phyloP scores from a whole-genome alignment of 345 rosid genomes.

The Heritiera fomes region DNA sequence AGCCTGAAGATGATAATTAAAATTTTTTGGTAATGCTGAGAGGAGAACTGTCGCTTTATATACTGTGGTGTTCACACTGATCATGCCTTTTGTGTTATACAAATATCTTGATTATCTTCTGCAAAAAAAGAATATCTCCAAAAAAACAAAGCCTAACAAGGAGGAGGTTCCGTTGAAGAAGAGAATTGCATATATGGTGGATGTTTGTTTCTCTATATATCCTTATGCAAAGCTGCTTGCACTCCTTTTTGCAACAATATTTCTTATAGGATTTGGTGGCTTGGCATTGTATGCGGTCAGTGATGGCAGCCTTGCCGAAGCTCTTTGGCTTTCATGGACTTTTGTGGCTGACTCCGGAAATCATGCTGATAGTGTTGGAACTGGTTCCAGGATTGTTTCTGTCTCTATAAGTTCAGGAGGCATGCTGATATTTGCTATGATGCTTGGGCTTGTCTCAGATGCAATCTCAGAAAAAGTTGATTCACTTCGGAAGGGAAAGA shows the following conservation, averaged over 20 bases:
- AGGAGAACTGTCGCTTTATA: slow-evolving; percentile 64
- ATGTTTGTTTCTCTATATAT: slow-evolving; percentile 83
- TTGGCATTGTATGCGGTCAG: slow-evolving; percentile 82
- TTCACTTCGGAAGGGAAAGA: slow-evolving; percentile 86
- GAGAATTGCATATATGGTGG: slow-evolving; percentile 87
- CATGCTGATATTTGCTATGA: slow-evolving; percentile 90
- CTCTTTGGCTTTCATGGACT: slow-evolving; percentile 93
- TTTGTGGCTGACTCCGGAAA: slow-evolving; percentile 92
- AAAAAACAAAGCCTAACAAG: slow-evolving; percentile 47
- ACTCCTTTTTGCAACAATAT: slow-evolving; percentile 77
- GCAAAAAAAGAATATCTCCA: slow-evolving; percentile 50
- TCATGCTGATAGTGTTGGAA: slow-evolving; percentile 83
- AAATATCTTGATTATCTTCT: slow-evolving; percentile 72
- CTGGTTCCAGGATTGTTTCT: slow-evolving; percentile 79
- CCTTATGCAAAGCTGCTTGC: slow-evolving; percentile 92
- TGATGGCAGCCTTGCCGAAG: slow-evolving; percentile 76
- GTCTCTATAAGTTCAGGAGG: slow-evolving; percentile 92
- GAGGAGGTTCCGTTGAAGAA: slow-evolving; percentile 84
- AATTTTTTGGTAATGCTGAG: slow-evolving; percentile 41
- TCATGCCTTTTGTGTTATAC: slow-evolving; percentile 64
- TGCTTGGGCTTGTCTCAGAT: slow-evolving; percentile 95
- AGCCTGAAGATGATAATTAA: slow-evolving; percentile 27
- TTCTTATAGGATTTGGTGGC: slow-evolving; percentile 83
- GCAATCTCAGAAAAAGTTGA: slow-evolving; percentile 94
- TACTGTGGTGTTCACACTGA: slow-evolving; percentile 52